Base-by-base conservation (phyloP, 2,329 filamentous ascomycete genomes). In the Cytospora piceae region DNA sequence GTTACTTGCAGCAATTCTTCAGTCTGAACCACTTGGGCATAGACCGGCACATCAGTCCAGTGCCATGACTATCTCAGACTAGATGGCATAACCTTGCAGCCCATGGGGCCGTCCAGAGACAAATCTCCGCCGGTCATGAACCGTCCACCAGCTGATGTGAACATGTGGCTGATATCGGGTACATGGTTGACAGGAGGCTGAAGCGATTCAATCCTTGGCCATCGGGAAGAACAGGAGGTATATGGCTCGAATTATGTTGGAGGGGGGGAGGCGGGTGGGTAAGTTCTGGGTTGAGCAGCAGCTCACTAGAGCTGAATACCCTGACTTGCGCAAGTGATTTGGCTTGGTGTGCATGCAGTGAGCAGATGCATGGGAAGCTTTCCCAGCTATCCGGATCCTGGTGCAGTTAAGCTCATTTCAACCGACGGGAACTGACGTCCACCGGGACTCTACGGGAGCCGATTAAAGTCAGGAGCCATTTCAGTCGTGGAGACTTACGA, bases 401-500 rank as follows among this genome's bases (percentile, higher is more conserved):
- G 29, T 14, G 29, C 29, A n/a, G 29, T 37, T 29, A 42, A 51
- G 51, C 34, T 46, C 49, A 31, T 46, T 53, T 53, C 58, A 57
- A 52, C 62, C 61, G 55, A 58, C 61, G 42, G 61, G 32, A 52
- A 39, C 32, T 42, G 39, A 54, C 12, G n/a, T 37, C n/a, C 31
- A 46, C 55, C 61, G 53, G 57, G 52, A 55, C 27, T 32, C 17
- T 32, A 14, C 39, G 53, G 61, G 17, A 22, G 34, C 61, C 53
- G 53, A 63, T 37, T n/a, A 6, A 32, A 15, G n/a, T 42, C 31
- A 52, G 32, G 15, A 42, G 42, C 32, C 39, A 39, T 39, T 57
- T 51, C 39, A 37, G 49, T 56, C 32, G 60, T 34, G 61, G 56
- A 51, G 49, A 67, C 65, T 67, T 56, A 67, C 65, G 37, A 58